Base-by-base conservation (phyloP, 2,329 filamentous ascomycete genomes). In the Aspergillus fructus region DNA sequence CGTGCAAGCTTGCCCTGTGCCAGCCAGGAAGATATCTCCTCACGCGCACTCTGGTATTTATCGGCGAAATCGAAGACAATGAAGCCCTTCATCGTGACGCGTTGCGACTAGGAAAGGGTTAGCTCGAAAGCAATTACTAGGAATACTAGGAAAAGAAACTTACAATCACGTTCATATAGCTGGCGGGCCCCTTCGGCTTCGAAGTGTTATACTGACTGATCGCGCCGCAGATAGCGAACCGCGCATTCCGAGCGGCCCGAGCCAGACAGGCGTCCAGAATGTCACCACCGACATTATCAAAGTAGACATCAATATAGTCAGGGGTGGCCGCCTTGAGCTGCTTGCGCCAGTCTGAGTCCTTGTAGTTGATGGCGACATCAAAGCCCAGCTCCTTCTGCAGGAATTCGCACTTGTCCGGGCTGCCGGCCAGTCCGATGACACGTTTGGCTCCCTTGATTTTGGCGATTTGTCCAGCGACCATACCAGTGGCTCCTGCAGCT, bases 401-500 rank as follows among this genome's bases (percentile, higher is more conserved):
- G 81, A 87, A 90, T 49, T 78, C 73, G 64, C 85, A 89, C 76
- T 91, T 91, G 39, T 88, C 85, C 37, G 85, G 81, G 53, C 80
- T 82, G 0, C 88, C 88, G 0, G 86, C 86, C 60, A 90, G 79
- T 6, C 88, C 88, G 21, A 89, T 72, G 12, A 90, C 84, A 3
- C 79, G 68, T 63, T 77, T 83, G 74, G 64, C 83, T 12, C 88
- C 89, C 72, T 86, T 85, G 53, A 91, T 75, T 78, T 90, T 91
- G 17, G 89, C 88, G 63, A 93, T 90, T 75, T 93, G 90, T 0
- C 88, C 89, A 0, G 85, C 89, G 1, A 93, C 84, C 67, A 83
- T 88, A 1, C 90, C 90, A 0, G 90, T 93, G 0, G 89, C 90
- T 2, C 90, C 90, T 0, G 90, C 90, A 2, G 90, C 90, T 6